Evolutionary conservation across 805 yeast species (phyloP).

Genomic region (Wickerhamomyces subpelliculosus): DNA sequence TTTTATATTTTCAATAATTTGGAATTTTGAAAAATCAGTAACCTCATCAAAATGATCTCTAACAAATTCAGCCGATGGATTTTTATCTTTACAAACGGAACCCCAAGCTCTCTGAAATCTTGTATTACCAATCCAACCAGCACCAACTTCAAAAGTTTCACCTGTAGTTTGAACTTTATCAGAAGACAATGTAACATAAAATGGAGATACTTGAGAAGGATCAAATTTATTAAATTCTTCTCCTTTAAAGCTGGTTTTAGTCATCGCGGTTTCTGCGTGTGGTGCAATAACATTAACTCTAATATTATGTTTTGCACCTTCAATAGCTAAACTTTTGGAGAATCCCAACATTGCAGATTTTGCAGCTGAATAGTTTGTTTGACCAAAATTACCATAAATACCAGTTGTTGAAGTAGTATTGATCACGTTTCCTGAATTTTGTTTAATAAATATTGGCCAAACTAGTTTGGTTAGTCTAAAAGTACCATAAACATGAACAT

Average conservation of each 20-base stretch:
- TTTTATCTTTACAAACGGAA: constrained; percentile 44
- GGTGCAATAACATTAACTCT: constrained; percentile 86
- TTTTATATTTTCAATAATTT: constrained; percentile 52
- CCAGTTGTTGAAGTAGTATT: constrained; percentile 96
- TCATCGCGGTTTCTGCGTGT: constrained; percentile 98
- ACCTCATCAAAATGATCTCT: constrained; percentile 61
- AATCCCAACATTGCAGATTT: constrained; percentile 85
- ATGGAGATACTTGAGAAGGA: constrained; percentile 87
- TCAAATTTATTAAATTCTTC: constrained; percentile 78
- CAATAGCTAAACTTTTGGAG: constrained; percentile 80
- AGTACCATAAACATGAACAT: constrained; percentile 80
- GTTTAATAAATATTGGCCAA: constrained; percentile 83
- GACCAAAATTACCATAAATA: constrained; percentile 96
- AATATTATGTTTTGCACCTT: constrained; percentile 77
- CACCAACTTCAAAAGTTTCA: constrained; percentile 85
- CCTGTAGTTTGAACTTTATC: constrained; percentile 69
- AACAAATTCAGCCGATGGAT: constrained; percentile 59
- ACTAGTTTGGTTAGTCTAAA: constrained; percentile 78
- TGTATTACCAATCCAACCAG: constrained; percentile 93
- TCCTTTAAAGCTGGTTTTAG: constrained; percentile 74
- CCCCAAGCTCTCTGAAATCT: constrained; percentile 95
- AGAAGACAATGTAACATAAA: constrained; percentile 72
- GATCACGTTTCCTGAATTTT: constrained; percentile 73
- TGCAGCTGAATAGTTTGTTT: constrained; percentile 92
- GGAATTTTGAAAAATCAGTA: constrained; percentile 51